A percentile compares a stretch with the other conserved stretches of the same genome.
Evolutionary conservation across 805 yeast species (phyloP).

Genomic region (Candida saitoana): DNA sequence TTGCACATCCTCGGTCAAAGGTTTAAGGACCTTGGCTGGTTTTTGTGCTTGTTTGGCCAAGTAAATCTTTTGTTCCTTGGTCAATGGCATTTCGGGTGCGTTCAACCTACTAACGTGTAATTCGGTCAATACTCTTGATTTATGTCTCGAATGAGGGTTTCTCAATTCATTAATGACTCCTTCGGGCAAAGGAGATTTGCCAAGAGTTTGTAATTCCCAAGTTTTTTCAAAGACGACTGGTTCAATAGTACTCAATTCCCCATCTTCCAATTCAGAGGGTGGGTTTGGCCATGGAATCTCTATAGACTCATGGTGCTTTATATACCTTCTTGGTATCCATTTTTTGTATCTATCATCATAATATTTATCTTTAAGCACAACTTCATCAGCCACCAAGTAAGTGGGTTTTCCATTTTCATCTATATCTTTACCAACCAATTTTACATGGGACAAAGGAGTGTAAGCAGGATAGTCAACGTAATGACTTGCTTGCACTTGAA

Average conservation of each 20-base stretch:
- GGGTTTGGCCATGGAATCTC: constrained; percentile 91
- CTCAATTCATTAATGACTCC: constrained; percentile 66
- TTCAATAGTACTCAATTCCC: constrained; percentile 52
- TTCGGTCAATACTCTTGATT: constrained; percentile 49
- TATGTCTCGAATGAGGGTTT: constrained; percentile 71
- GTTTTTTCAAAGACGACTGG: constrained; percentile 66
- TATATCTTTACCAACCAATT: constrained; percentile 72
- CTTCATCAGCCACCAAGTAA: constrained; percentile 75
- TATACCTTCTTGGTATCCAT: constrained; percentile 74
- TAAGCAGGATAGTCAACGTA: constrained; percentile 66
- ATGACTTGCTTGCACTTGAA: constrained; percentile 65
- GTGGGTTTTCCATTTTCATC: constrained; percentile 60
- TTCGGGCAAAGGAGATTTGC: constrained; percentile 64
- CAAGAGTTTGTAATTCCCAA: constrained; percentile 63
- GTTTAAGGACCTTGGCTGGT: constrained; percentile 29
- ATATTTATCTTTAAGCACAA: constrained; percentile 63
- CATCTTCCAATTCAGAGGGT: constrained; percentile 47
- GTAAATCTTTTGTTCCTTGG: constrained; percentile 58
- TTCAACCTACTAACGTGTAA: constrained; percentile 57
- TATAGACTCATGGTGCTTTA: constrained; percentile 62
- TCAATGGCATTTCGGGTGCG: constrained; percentile 75
- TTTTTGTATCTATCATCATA: constrained; percentile 71
- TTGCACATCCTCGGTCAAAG: constrained; percentile 50
- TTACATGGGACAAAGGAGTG: constrained; percentile 56
- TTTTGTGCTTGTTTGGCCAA: constrained; percentile 47